phyloP scores from a whole-genome alignment of 116 monocot species.

The Zostera marina region DNA sequence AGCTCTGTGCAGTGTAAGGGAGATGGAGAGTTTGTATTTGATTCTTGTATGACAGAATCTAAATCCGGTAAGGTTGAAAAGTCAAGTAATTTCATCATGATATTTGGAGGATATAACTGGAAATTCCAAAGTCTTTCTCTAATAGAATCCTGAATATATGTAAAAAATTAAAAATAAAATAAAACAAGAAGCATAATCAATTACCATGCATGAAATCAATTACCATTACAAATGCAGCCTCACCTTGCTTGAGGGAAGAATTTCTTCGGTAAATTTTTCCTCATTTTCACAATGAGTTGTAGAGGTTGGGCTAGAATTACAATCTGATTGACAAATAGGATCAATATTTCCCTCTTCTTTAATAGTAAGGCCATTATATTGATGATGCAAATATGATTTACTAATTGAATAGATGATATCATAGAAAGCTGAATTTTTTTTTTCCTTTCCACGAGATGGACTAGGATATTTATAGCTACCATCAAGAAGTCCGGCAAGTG shows the following conservation, averaged over 20 bases:
- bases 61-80: constrained; percentile 34
- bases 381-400: constrained; percentile 49
- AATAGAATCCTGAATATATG: constrained; percentile 12
- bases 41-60: constrained; percentile 20
- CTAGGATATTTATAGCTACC: constrained; percentile 35
- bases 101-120: constrained; percentile 33
- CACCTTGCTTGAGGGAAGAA: constrained; percentile 27
- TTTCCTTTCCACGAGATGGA: constrained; percentile 37
- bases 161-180: background rate
- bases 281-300: constrained; percentile 25
- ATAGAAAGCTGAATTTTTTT: constrained; percentile 26
- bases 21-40: constrained; percentile 6
- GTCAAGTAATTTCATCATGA: constrained; percentile 36
- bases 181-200: background rate
- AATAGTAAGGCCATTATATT: constrained; percentile 7
- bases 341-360: constrained; percentile 15
- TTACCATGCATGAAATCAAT: background rate
- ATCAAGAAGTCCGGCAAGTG: constrained; percentile 67
- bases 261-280: constrained; percentile 16
- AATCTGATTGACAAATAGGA: constrained; percentile 5
- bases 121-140: constrained; percentile 14
- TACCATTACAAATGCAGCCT: constrained; percentile 4
- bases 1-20: constrained; percentile 1
- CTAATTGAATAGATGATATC: constrained; percentile 42
- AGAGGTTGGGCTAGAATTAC: constrained; percentile 13